Base-by-base conservation (phyloP, 2,329 filamentous ascomycete species). In the Laburnicola sp. region DNA sequence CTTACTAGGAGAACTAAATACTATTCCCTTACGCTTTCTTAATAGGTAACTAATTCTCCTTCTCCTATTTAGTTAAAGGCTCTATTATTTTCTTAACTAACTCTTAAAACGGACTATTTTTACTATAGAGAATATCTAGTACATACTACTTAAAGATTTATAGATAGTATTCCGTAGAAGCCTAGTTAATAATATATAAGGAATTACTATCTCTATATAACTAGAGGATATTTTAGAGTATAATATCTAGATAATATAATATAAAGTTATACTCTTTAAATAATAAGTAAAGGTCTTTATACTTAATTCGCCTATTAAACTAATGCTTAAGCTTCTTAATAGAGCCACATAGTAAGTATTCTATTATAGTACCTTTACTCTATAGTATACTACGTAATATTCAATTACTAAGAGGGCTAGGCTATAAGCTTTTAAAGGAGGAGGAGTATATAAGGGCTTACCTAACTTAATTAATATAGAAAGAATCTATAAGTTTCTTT, bases 41-140 rank as follows among this genome's bases (percentile, higher is more conserved):
- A 36, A 50, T 38, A 31, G 31, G 25, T 31, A 37, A n/a, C 38
- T 30, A 22, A 27, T 30, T 44, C 47, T 37, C 39, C 3, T 28
- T 36, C 26, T 44, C 47, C 23, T 32, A 50, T n/a, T 26, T 32
- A 23, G 38, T 43, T 26, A 50, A 50, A 23, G 39, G 46, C 25
- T 50, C 39, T 21, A 50, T 43, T 11, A 32, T 50, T 22, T 50
- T 43, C 47, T 50, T 50, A 22, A 50, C 40, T 28, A 50, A 32
- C 11, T 39, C 48, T 40, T 45, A 35, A 34, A 50, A 50, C 11
- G 4, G 9, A 27, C 48, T 34, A 32, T 50, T 41, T 27, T 25
- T 50, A 21, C 40, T n/a, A 10, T 16, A 10, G 35, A 40, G 34
- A 11, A 51, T 51, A 23, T 51, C 36, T 40, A 51, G 31, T 25